Conservation (phyloP, 352 stramenopile species). For the Phytophthora podocarpi region DNA sequence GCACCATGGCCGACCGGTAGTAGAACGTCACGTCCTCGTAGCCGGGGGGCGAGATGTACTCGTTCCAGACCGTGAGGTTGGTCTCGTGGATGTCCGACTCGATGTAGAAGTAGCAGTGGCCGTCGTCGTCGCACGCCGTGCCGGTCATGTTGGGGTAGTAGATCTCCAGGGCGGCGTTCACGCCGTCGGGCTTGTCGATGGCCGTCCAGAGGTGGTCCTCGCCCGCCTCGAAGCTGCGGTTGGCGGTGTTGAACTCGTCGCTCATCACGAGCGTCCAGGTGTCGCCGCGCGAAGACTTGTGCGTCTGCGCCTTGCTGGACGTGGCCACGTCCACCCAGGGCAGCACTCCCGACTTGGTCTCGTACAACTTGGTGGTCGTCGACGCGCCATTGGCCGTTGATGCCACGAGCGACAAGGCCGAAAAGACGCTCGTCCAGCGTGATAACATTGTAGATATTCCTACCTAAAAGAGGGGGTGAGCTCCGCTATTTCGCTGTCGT, state of each 20-base stretch:
- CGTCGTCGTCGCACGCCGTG: constrained; percentile 55
- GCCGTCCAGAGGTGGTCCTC: constrained; percentile 94
- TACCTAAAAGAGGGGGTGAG: neutral
- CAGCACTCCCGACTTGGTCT: constrained; percentile 55
- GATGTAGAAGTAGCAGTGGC: constrained; percentile 66
- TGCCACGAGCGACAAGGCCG: neutral
- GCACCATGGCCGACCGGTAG: constrained; percentile 86
- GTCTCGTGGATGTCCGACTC: constrained; percentile 47
- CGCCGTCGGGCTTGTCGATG: constrained; percentile 66
- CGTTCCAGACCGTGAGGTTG: constrained; percentile 65
- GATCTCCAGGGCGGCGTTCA: constrained; percentile 67
- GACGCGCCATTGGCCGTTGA: neutral
- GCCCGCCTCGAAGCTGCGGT: constrained; percentile 72
- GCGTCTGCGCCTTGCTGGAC: constrained; percentile 36
- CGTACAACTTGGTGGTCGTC: constrained; percentile 25
- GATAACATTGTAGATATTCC: constrained; percentile 2
- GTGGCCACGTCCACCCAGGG: constrained; percentile 73
- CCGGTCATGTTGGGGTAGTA: constrained; percentile 72
- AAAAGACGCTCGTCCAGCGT: constrained; percentile 8
- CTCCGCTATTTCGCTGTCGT: neutral
- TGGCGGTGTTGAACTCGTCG: constrained; percentile 72
- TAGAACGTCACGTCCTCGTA: constrained; percentile 49
- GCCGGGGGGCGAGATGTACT: constrained; percentile 55
- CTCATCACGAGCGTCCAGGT: constrained; percentile 75
- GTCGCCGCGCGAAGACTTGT: constrained; percentile 55